A percentile compares a stretch with the other conserved stretches of the same genome.
These are phyloP conservation scores for Caloboletus inedulis DNA, from an alignment of 1,284 basidiomycete species.

Conservation along the genomic window DNA sequence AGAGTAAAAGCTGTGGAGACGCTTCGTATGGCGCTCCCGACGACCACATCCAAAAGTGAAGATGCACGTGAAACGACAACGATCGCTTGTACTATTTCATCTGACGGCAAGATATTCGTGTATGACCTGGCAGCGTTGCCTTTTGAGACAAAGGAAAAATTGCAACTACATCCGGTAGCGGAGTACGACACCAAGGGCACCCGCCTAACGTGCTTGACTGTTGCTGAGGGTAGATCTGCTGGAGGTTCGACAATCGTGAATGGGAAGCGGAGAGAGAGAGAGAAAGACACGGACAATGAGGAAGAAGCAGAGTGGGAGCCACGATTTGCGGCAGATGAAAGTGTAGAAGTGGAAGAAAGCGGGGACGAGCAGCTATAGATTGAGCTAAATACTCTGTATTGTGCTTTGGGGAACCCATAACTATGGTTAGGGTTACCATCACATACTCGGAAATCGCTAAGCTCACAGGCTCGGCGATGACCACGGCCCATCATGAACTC, in stretches of 20 bases:
- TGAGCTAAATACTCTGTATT: neutral
- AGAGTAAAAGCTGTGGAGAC: conserved; percentile 74
- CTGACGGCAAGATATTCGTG: conserved; percentile 79
- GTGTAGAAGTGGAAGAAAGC: conserved; percentile 17
- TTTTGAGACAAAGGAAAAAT: conserved; percentile 24
- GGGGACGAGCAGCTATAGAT: neutral
- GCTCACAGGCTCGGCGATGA: neutral
- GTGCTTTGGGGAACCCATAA: conserved; percentile 8
- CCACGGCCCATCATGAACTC: conserved; percentile 42
- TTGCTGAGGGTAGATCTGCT: conserved; percentile 48
- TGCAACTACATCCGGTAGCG: conserved; percentile 53
- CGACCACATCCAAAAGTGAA: conserved; percentile 18
- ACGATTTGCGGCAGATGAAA: conserved; percentile 20
- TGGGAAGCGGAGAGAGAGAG: conserved; percentile 41
- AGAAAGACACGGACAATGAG: conserved; percentile 27
- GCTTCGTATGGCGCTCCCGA: conserved; percentile 53
- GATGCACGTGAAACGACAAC: conserved; percentile 46
- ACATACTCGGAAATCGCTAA: neutral
- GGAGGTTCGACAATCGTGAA: conserved; percentile 19
- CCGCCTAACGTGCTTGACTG: conserved; percentile 74
- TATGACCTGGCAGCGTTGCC: conserved; percentile 66
- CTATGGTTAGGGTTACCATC: conserved; percentile 21
- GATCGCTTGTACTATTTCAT: conserved; percentile 72
- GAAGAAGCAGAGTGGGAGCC: conserved; percentile 31
- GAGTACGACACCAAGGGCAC: conserved; percentile 83